Base-by-base conservation (phyloP, 495 filamentous ascomycete species). In the Penicillium mononematosum region DNA sequence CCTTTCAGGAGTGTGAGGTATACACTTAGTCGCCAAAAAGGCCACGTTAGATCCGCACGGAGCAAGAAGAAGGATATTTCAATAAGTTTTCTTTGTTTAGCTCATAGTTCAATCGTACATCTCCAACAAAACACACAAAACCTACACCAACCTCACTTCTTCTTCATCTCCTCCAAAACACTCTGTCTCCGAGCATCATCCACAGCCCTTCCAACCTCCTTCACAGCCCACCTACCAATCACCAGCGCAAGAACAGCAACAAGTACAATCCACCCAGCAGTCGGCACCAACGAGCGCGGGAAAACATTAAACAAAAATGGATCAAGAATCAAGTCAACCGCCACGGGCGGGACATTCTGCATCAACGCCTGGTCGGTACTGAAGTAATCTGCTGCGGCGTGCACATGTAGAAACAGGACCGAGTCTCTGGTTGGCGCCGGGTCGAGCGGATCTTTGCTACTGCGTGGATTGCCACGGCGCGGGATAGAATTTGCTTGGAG, bases 241-340 rank as follows among this genome's bases (percentile, higher is more conserved):
- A 82, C 73, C 61, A 76, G 80, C 19, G 82, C 80, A 22, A 77
- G 50, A 43, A 78, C 60, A 10, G 81, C 80, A 56, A 92, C 79
- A 20, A 80, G 59, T 6, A 77, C 57, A 48, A 89, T 75, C 69
- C 85, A 90, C 24, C 63, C 68, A 29, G 79, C 82, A 12, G 87
- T 93, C 39, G 84, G 84, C 16, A 89, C 63, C 19, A 94, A 70
- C 19, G 88, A 90, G 48, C 78, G 75, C 10, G 90, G 90, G 57
- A 93, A 77, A 7, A 88, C 62, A 71, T 91, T 90, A 60, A 83
- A 72, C 38, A 92, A 44, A 59, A 84, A 97, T 20, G 91, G 91
- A 74, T 98, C 94, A 24, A 98, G 83, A 68, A 97, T 83, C 50
- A 98, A 80, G 70, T 98, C 92, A 19, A 87, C 90, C 52, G 79